Evolutionary conservation across 75 land plant genomes (phyloP), one percentile per base, ranked within the genome.

Genomic region (Pinus tabuliformis): DNA sequence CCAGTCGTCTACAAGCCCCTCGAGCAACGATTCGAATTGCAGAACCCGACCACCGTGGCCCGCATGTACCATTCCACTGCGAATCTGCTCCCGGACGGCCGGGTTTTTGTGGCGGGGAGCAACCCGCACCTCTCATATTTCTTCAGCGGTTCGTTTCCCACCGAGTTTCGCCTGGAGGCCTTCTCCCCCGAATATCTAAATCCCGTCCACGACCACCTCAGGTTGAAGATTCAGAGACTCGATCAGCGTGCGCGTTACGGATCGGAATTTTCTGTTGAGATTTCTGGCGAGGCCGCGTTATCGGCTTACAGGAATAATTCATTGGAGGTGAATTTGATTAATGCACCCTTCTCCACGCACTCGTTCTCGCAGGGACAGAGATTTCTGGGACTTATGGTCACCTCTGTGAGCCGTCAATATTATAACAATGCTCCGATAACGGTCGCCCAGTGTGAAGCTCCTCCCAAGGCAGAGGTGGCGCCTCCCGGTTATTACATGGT

Each of bases 61-160:
- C 76, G 83, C 4, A 63, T 82, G 58, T 82, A 82, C 66, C 84
- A 82, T 39, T 82, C 84, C 5, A 80, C 83, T 1, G 84, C 83
- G 28, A 82, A 74, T 64, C 68, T 82, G 6, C 73, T 82, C 8
- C 49, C 21, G 14, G 78, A 82, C 28, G 83, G 84, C 6, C 42
- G 78, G 42, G 83, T 82, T 30, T 73, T 82, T 3, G 45, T 82
- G 2, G 78, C 83, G 0, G 83, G 84, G 9, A 75, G 84, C 62
- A 82, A 82, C 78, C n/a, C 83, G 1, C 78, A 82, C 57, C 13
- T 58, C 58, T 60, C 57, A 37, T 82, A 81, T 36, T 73, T 74
- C 3, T 84, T 84, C 14, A 14, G 24, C 2, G 80, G 75, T 7
- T 0, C 2, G 15, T 83, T 64, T 33, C 85, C 85, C 3, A 82